A percentile compares a stretch with the other conserved stretches of the same genome.
Evolutionary conservation across 805 yeast genomes (phyloP).

Genomic region (Teunomyces funiuensis): DNA sequence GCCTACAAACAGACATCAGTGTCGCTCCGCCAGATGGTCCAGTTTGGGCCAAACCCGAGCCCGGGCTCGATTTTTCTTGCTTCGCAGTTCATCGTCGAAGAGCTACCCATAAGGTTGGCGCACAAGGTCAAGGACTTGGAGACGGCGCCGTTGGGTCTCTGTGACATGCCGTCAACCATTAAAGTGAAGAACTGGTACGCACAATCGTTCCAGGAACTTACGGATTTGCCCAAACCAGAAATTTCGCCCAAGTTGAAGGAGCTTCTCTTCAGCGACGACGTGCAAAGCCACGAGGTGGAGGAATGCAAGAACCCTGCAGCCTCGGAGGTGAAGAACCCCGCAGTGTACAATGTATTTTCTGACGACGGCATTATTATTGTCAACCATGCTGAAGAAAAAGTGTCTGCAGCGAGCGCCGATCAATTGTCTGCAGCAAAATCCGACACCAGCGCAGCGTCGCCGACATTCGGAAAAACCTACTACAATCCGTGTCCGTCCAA

Average conservation of each 20-base stretch:
- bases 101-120: conserved; percentile 82
- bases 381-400: conserved; percentile 7
- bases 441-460: conserved; percentile 21
- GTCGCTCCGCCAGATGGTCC: conserved; percentile 85
- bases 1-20: conserved; percentile 80
- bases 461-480: conserved; percentile 45
- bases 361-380: conserved; percentile 54
- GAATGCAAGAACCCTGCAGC: conserved; percentile 26
- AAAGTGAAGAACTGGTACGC: conserved; percentile 88
- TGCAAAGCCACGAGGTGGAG: conserved; percentile 6
- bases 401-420: conserved; percentile 18
- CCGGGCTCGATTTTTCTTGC: conserved; percentile 82
- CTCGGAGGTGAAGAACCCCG: conserved; percentile 33
- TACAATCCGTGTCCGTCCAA: conserved; percentile 56
- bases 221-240: conserved; percentile 59
- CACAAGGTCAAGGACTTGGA: conserved; percentile 84
- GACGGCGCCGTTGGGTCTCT: conserved; percentile 71
- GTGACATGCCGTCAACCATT: conserved; percentile 69
- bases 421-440: conserved; percentile 6
- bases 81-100: conserved; percentile 80
- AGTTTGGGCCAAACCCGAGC: conserved; percentile 76
- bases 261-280: conserved; percentile 26
- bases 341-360: conserved; percentile 39
- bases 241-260: conserved; percentile 43
- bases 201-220: conserved; percentile 81